Evolutionary conservation across 202 grass and related monocot genomes (phyloP).

Genomic region (Dendrocalamus latiflorus): DNA sequence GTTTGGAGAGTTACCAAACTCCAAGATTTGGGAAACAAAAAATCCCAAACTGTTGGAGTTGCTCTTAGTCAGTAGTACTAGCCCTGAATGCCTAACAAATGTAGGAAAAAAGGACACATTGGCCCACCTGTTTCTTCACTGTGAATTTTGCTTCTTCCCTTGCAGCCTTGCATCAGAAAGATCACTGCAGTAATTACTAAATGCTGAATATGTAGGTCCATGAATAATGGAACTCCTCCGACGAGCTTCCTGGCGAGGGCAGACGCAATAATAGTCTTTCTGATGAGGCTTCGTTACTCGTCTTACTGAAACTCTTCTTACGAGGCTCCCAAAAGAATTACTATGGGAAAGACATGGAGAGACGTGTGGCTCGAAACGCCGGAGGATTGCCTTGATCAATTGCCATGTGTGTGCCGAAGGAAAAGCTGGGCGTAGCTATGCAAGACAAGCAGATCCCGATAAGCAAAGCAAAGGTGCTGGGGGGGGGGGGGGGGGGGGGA

Average conservation of each 20-base stretch:
- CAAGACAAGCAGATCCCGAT: background rate
- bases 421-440: background rate
- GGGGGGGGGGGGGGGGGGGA: no score
- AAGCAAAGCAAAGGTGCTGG: slow-evolving; percentile 5
- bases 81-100: background rate
- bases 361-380: no score
- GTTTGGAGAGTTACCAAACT: no score
- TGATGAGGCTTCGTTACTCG: background rate
- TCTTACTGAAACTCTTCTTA: background rate
- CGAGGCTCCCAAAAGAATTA: no score
- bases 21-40: no score
- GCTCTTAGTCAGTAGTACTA: background rate
- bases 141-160: background rate
- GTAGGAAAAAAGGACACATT: background rate
- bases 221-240: background rate
- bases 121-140: background rate
- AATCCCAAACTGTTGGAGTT: no score
- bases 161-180: no score
- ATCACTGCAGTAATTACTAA: no score
- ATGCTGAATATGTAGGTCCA: no score
- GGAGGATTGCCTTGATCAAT: background rate
- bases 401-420: background rate
- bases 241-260: background rate
- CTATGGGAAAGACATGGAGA: no score
- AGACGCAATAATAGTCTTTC: background rate